phyloP scores from a whole-genome alignment of 768 basidiomycete species.

The Saitozyma podzolica region DNA sequence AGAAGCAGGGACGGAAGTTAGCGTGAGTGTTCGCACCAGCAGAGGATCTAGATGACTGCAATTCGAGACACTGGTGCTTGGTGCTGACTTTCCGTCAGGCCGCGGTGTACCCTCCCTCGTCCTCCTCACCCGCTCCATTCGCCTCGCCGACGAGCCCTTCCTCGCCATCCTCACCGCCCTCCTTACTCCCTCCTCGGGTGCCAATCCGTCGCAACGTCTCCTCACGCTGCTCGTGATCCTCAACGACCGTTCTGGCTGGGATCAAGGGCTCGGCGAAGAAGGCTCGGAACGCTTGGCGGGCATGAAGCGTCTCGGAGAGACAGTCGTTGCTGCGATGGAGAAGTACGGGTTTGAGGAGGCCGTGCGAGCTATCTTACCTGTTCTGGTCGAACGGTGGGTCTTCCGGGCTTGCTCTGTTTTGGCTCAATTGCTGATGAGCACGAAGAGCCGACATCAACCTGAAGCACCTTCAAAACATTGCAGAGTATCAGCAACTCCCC shows the following conservation, averaged over 20 bases:
- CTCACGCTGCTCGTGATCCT: constrained; percentile 46
- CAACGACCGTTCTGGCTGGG: constrained; percentile 34
- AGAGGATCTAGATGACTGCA: not conserved
- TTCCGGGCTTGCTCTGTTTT: not conserved
- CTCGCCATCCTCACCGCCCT: constrained; percentile 35
- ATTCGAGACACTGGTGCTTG: not conserved
- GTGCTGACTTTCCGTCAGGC: constrained; percentile 19
- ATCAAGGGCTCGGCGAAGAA: constrained; percentile 28
- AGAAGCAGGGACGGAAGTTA: constrained; percentile 37
- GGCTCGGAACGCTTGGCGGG: constrained; percentile 21
- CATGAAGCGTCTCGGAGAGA: constrained; percentile 29
- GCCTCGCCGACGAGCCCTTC: constrained; percentile 46
- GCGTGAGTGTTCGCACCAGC: constrained; percentile 22
- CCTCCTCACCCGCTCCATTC: constrained; percentile 42
- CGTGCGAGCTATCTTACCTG: constrained; percentile 17
- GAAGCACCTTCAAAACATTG: not conserved
- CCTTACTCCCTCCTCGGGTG: constrained; percentile 31
- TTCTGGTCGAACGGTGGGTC: constrained; percentile 20
- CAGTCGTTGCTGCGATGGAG: constrained; percentile 30
- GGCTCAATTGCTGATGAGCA: constrained; percentile 2
- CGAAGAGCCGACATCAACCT: constrained; percentile 8
- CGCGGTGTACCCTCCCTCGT: constrained; percentile 47
- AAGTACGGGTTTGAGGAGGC: constrained; percentile 42
- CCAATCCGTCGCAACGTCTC: constrained; percentile 41
- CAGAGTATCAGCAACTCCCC: constrained; percentile 21